A percentile compares a stretch with the other conserved stretches of the same genome.
Evolutionary conservation across 176 grass and related monocot species (phyloP).

Genomic region (Triticum turgidum): DNA sequence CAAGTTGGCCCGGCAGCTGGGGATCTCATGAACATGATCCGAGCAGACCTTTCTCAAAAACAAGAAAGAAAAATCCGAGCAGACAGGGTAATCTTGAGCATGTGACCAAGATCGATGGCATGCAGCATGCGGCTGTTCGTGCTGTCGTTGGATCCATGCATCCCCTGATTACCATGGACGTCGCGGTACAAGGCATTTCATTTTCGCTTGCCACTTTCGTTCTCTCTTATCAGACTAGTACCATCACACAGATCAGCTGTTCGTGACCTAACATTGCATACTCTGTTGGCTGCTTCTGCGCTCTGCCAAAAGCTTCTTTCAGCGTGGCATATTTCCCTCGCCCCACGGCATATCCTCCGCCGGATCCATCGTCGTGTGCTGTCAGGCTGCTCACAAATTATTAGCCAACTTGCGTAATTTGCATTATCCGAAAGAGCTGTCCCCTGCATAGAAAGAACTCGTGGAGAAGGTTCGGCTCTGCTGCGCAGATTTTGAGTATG

Average conservation of each 20-base stretch:
- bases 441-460: not conserved
- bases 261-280: not conserved
- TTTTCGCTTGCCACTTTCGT: not conserved
- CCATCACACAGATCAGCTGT: not conserved
- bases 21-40: not conserved
- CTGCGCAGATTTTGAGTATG: not conserved
- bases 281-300: not conserved
- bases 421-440: not conserved
- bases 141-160: not conserved
- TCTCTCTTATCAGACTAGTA: no score
- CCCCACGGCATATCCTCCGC: slow-evolving; percentile 13
- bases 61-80: not conserved
- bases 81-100: slow-evolving; percentile 1
- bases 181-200: not conserved
- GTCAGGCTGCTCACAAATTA: not conserved
- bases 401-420: not conserved
- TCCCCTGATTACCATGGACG: not conserved
- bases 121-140: not conserved
- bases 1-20: not conserved
- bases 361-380: not conserved
- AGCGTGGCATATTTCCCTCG: not conserved
- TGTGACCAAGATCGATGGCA: slow-evolving; percentile 7
- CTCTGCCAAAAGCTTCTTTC: slow-evolving; percentile 17
- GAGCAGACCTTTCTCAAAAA: not conserved
- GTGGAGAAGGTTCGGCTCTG: not conserved